These are phyloP conservation scores for Pseudevernia furfuracea DNA, from an alignment of 495 filamentous ascomycete genomes.

Conservation along the genomic window DNA sequence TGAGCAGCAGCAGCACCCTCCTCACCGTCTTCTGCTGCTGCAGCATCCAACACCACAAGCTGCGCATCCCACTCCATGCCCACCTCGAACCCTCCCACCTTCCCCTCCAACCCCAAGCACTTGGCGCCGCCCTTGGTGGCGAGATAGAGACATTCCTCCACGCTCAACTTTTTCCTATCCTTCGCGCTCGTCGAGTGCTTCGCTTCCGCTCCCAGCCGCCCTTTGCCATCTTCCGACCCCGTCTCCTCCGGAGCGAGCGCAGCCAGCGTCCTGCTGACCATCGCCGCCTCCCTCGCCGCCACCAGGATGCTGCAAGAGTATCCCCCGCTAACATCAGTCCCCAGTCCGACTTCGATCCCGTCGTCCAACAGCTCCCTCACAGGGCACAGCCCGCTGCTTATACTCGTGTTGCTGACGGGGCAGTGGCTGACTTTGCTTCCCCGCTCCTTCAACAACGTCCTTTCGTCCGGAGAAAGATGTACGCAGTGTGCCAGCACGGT, in stretches of 20 bases:
- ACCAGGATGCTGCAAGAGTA: constrained; percentile 73
- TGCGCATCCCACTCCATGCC: constrained; percentile 92
- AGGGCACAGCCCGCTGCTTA: constrained; percentile 65
- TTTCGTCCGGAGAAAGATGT: constrained; percentile 61
- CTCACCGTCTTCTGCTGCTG: constrained; percentile 78
- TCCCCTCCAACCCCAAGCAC: constrained; percentile 60
- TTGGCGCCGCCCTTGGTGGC: constrained; percentile 74
- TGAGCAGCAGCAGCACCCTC: too few relatives aligned
- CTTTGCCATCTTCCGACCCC: constrained; percentile 20
- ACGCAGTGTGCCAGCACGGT: constrained; percentile 77
- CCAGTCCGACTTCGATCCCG: constrained; percentile 72
- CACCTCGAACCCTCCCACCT: constrained; percentile 68
- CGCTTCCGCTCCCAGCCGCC: background rate
- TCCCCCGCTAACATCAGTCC: constrained; percentile 84
- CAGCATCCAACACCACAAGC: constrained; percentile 38
- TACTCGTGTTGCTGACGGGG: constrained; percentile 71
- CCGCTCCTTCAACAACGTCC: constrained; percentile 49
- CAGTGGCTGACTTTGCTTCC: constrained; percentile 71
- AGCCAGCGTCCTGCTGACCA: constrained; percentile 57
- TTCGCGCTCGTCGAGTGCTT: constrained; percentile 8
- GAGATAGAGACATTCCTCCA: constrained; percentile 84
- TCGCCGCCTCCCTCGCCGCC: constrained; percentile 65
- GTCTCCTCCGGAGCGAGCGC: constrained; percentile 26
- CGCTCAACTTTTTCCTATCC: constrained; percentile 50
- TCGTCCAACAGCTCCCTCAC: constrained; percentile 65